Evolutionary conservation across 805 yeast species (phyloP).

Genomic region (Candida silvicultrix): DNA sequence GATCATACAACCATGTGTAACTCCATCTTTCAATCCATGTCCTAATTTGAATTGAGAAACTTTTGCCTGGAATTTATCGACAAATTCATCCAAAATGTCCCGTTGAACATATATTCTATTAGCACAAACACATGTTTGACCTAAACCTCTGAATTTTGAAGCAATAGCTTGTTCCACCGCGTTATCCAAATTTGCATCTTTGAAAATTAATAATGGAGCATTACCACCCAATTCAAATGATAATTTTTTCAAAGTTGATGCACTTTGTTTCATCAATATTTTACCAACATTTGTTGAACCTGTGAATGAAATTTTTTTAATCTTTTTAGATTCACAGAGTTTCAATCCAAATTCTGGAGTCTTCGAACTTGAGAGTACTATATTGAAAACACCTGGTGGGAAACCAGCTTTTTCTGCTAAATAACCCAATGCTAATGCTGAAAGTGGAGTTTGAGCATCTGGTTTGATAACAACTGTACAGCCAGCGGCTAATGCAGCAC

Average conservation of each 20-base stretch:
- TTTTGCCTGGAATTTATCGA: slow-evolving; percentile 34
- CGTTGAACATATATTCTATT: slow-evolving; percentile 53
- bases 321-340: slow-evolving; percentile 39
- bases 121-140: slow-evolving; percentile 65
- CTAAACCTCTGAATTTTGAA: slow-evolving; percentile 54
- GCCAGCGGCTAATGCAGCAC: slow-evolving; percentile 62
- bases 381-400: slow-evolving; percentile 52
- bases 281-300: slow-evolving; percentile 63
- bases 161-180: slow-evolving; percentile 49
- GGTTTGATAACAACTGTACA: slow-evolving; percentile 58
- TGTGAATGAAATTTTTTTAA: slow-evolving; percentile 56
- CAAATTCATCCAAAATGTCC: slow-evolving; percentile 42
- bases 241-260: slow-evolving; percentile 52
- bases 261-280: slow-evolving; percentile 48
- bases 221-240: slow-evolving; percentile 65
- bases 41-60: slow-evolving; percentile 47
- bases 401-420: slow-evolving; percentile 54
- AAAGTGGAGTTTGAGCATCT: slow-evolving; percentile 55
- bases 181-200: slow-evolving; percentile 50
- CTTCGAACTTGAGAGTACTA: slow-evolving; percentile 40
- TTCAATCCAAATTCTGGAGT: slow-evolving; percentile 49
- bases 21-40: slow-evolving; percentile 43
- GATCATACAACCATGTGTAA: slow-evolving; percentile 54
- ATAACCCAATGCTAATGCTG: slow-evolving; percentile 50
- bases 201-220: slow-evolving; percentile 57